These are phyloP conservation scores for Candida berthetii DNA, from an alignment of 805 yeast species.

Conservation along the genomic window DNA sequence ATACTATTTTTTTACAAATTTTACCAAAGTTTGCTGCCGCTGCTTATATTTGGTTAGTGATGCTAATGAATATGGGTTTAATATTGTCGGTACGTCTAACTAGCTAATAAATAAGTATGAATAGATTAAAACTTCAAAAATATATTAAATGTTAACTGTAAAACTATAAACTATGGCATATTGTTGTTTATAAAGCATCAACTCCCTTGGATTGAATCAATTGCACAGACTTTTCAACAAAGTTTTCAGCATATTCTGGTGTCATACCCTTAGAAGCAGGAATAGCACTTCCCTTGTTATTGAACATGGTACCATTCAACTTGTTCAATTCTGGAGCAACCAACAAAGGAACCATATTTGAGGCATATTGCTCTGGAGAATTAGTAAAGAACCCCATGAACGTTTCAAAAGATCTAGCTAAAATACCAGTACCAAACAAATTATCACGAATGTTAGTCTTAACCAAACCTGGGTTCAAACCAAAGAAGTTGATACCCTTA, in stretches of 20 bases:
- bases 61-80: no score
- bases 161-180: not conserved
- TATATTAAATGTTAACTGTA: no score
- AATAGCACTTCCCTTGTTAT: slow-evolving; percentile 23
- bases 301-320: slow-evolving; percentile 23
- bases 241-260: slow-evolving; percentile 21
- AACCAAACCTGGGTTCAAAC: slow-evolving; percentile 34
- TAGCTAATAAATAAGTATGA: no score
- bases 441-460: slow-evolving; percentile 29
- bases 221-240: slow-evolving; percentile 18
- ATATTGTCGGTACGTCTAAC: no score
- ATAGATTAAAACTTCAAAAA: no score
- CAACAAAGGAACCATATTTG: slow-evolving; percentile 23
- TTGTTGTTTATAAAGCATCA: not conserved
- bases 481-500: slow-evolving; percentile 14
- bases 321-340: slow-evolving; percentile 22
- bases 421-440: slow-evolving; percentile 22
- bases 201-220: slow-evolving; percentile 15
- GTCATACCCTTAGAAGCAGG: slow-evolving; percentile 22
- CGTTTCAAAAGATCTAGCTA: slow-evolving; percentile 20
- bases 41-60: no score
- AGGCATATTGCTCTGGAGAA: slow-evolving; percentile 28
- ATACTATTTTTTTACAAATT: no score
- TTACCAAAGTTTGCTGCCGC: no score
- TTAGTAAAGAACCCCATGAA: slow-evolving; percentile 24